Percentiles rank a stretch among this genome's conserved stretches.
These are phyloP conservation scores for Oxytropis ochrocephala DNA, from an alignment of 306 rosid genomes.

Conservation along the genomic window DNA sequence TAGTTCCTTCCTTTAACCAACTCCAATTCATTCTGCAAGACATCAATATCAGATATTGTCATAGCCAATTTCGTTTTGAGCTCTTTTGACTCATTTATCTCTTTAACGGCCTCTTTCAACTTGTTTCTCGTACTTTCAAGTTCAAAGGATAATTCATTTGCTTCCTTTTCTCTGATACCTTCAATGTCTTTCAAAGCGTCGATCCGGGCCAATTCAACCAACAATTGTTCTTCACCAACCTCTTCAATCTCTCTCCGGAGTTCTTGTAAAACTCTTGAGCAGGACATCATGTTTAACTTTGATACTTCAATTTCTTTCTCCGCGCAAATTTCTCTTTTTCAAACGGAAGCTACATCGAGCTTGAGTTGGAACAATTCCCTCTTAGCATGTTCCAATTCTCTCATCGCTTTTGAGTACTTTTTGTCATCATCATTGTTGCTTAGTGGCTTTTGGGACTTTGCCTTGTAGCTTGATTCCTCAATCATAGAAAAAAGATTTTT, in stretches of 20 bases:
- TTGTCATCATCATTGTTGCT: background rate
- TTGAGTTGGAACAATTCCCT: conserved; percentile 58
- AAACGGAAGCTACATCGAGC: conserved; percentile 56
- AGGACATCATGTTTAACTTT: conserved; percentile 20
- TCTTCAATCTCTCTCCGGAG: conserved; percentile 56
- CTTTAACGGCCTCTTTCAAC: conserved; percentile 33
- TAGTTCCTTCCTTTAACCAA: conserved; percentile 39
- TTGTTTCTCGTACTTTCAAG: conserved; percentile 37
- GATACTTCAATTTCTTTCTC: conserved; percentile 45
- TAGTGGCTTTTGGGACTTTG: background rate
- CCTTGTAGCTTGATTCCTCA: conserved; percentile 32
- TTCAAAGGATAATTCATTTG: conserved; percentile 25
- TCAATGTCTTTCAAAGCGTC: conserved; percentile 68
- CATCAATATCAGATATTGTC: conserved; percentile 53
- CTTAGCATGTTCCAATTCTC: conserved; percentile 55
- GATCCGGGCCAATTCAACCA: conserved; percentile 67
- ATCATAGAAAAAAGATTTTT: conserved; percentile 36
- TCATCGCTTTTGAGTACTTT: conserved; percentile 40
- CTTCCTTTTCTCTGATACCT: conserved; percentile 48
- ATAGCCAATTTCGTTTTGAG: conserved; percentile 46
- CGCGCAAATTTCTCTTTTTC: conserved; percentile 46
- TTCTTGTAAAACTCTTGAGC: conserved; percentile 32
- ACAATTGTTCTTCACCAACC: conserved; percentile 60
- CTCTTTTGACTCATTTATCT: conserved; percentile 52
- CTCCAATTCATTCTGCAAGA: conserved; percentile 49